Evolutionary conservation across 2,329 filamentous ascomycete species (phyloP).

Genomic region (Calonectria hawksworthii): DNA sequence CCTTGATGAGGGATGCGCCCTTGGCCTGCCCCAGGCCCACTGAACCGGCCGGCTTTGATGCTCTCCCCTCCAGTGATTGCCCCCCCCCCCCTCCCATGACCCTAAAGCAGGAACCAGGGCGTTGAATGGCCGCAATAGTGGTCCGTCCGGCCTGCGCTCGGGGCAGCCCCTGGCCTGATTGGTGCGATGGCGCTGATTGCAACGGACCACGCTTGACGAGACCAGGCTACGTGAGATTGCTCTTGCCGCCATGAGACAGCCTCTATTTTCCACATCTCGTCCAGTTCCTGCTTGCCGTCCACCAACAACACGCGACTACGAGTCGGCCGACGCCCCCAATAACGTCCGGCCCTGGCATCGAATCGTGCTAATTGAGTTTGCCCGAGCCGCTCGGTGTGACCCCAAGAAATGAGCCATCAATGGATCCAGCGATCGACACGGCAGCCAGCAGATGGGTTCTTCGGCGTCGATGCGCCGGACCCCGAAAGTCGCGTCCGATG

Average conservation of each 20-base stretch:
- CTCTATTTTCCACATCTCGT: slow-evolving; percentile 31
- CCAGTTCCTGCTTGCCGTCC: neutral
- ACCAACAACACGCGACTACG: slow-evolving; percentile 18
- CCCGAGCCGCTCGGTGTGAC: neutral
- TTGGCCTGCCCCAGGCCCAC: slow-evolving; percentile 11
- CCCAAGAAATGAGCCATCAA: neutral
- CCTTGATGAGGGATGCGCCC: slow-evolving; percentile 3
- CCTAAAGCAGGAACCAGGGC: slow-evolving; percentile 35
- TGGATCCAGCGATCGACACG: neutral
- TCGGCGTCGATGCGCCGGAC: neutral
- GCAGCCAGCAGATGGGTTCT: neutral
- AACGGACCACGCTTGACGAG: slow-evolving; percentile 42
- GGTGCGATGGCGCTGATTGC: slow-evolving; percentile 41
- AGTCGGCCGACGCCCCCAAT: slow-evolving; percentile 6
- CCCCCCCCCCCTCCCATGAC: slow-evolving; percentile 3
- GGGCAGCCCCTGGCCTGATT: slow-evolving; percentile 31
- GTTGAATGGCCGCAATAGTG: slow-evolving; percentile 39
- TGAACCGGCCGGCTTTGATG: neutral
- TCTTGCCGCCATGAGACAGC: slow-evolving; percentile 42
- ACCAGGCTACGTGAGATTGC: slow-evolving; percentile 45
- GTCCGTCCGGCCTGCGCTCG: slow-evolving; percentile 32
- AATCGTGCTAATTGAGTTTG: neutral
- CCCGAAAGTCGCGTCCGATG: neutral
- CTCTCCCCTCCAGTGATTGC: slow-evolving; percentile 3
- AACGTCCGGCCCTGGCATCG: slow-evolving; percentile 3